Evolutionary conservation across 371 early-diverging fungal genomes (phyloP).

Genomic region (Zychaea mexicana): DNA sequence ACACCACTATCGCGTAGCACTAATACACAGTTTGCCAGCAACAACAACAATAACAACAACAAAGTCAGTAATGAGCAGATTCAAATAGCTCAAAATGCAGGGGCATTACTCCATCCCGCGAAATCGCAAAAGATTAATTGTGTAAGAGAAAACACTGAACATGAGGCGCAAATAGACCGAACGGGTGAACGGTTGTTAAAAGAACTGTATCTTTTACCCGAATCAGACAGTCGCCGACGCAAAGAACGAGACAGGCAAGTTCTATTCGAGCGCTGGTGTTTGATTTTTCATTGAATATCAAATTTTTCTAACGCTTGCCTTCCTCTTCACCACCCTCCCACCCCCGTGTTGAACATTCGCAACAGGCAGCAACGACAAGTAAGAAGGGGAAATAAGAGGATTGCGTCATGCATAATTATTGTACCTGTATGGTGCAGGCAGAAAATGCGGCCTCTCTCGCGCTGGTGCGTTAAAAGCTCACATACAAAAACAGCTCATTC

Average conservation of each 20-base stretch:
- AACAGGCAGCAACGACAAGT: slow-evolving; percentile 35
- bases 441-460: neutral
- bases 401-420: slow-evolving; percentile 4
- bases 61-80: neutral
- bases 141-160: neutral
- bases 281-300: too few species aligned
- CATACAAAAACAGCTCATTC: neutral
- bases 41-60: neutral
- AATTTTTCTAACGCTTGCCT: too few species aligned
- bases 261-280: too few species aligned
- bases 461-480: too few species aligned
- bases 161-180: neutral
- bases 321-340: neutral
- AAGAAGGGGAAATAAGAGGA: slow-evolving; percentile 5
- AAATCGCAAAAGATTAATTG: neutral
- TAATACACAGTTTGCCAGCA: neutral
- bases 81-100: neutral
- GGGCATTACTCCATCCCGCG: neutral
- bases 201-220: slow-evolving; percentile 10
- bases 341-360: neutral
- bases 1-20: neutral
- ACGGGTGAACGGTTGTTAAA: slow-evolving; percentile 11
- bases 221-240: slow-evolving; percentile 5
- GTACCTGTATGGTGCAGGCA: neutral
- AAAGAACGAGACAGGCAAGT: slow-evolving; percentile 24